Conservation (phyloP, 1,284 basidiomycete genomes). For the Austroboletus rostrupii region DNA sequence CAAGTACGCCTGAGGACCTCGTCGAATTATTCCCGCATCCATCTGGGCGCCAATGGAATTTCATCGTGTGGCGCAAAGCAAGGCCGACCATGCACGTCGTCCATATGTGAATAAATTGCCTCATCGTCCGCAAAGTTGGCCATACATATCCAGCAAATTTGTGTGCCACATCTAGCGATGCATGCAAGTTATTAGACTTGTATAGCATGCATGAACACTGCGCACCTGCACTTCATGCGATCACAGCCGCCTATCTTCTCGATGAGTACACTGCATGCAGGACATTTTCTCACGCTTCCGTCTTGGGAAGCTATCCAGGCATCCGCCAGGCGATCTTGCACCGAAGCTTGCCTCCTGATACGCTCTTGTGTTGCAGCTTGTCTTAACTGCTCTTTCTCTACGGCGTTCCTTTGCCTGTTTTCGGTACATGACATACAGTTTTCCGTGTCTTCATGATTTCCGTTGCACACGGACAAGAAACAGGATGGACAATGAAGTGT, state of each 20-base stretch:
- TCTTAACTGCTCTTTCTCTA: slow-evolving; percentile 28
- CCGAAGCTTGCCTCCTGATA: too few relatives aligned
- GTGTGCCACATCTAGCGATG: slow-evolving; percentile 39
- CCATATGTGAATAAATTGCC: slow-evolving; percentile 51
- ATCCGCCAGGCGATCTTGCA: slow-evolving; percentile 36
- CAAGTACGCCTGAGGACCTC: too few relatives aligned
- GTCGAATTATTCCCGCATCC: too few relatives aligned
- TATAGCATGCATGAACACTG: not conserved
- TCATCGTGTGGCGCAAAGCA: too few relatives aligned
- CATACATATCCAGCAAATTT: slow-evolving; percentile 54
- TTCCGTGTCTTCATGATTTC: slow-evolving; percentile 53
- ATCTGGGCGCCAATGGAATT: too few relatives aligned
- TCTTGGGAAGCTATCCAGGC: slow-evolving; percentile 36
- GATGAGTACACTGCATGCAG: slow-evolving; percentile 42
- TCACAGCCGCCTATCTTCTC: slow-evolving; percentile 55
- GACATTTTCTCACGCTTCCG: slow-evolving; percentile 35
- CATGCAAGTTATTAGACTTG: not conserved
- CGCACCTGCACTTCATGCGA: slow-evolving; percentile 44
- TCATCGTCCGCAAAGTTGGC: slow-evolving; percentile 21
- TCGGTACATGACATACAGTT: slow-evolving; percentile 50
- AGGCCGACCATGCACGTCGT: too few relatives aligned
- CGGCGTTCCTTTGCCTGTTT: slow-evolving; percentile 18
- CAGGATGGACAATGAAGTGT: slow-evolving; percentile 47
- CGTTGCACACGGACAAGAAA: slow-evolving; percentile 46
- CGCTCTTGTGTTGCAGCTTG: too few relatives aligned